Evolutionary conservation across 768 basidiomycete genomes (phyloP).

Genomic region (Nidularia pulvinata): DNA sequence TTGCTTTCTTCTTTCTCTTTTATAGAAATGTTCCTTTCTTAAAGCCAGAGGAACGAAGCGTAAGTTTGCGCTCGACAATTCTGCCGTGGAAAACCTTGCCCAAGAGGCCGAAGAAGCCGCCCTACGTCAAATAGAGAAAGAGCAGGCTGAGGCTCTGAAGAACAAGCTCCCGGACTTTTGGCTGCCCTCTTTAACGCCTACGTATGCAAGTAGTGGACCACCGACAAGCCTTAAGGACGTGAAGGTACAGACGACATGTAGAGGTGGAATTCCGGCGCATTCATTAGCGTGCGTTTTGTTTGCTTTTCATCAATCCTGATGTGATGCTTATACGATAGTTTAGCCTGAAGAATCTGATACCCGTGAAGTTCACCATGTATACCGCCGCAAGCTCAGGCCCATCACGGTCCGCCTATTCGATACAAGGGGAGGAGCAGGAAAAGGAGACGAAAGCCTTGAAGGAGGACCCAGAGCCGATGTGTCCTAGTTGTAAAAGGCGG

Average conservation of each 20-base stretch:
- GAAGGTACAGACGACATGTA: constrained; percentile 88
- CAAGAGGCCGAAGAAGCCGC: constrained; percentile 90
- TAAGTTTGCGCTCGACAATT: constrained; percentile 82
- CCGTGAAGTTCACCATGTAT: constrained; percentile 76
- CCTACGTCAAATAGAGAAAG: constrained; percentile 75
- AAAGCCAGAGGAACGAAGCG: constrained; percentile 71
- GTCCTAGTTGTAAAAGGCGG: constrained; percentile 85
- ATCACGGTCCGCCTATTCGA: constrained; percentile 33
- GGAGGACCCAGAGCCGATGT: constrained; percentile 70
- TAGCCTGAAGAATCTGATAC: constrained; percentile 82
- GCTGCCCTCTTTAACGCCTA: constrained; percentile 93
- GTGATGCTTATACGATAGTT: constrained; percentile 4
- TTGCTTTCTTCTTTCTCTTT: not conserved
- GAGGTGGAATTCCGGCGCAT: constrained; percentile 80
- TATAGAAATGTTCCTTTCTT: not conserved
- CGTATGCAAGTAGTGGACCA: constrained; percentile 58
- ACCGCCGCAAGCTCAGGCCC: constrained; percentile 27
- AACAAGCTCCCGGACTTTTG: constrained; percentile 96
- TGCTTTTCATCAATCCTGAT: not conserved
- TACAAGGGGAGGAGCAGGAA: constrained; percentile 23
- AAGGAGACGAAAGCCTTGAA: constrained; percentile 31
- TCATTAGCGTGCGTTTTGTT: constrained; percentile 60
- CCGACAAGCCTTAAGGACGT: constrained; percentile 75
- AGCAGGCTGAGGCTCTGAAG: constrained; percentile 83
- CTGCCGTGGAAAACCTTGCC: constrained; percentile 68